Percentiles rank a stretch among this genome's conserved stretches.
phyloP scores from a whole-genome alignment of 805 yeast species.

The Cyberlindnera mrakii region DNA sequence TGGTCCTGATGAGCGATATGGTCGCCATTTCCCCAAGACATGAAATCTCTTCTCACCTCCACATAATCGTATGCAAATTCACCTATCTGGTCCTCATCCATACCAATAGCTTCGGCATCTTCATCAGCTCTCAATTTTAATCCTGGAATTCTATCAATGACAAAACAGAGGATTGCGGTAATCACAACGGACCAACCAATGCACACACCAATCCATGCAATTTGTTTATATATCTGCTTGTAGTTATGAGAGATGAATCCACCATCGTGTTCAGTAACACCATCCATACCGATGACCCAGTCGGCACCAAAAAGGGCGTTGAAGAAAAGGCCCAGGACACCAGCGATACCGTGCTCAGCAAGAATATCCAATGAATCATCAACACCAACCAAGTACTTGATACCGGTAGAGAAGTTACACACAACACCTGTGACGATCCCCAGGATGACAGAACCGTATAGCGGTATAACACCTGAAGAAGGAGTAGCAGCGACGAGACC shows the following conservation, averaged over 20 bases:
- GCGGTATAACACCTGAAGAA: constrained; percentile 81
- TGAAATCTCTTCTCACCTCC: constrained; percentile 89
- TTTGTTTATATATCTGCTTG: constrained; percentile 85
- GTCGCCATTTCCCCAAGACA: constrained; percentile 35
- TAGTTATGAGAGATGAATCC: constrained; percentile 92
- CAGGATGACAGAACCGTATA: constrained; percentile 84
- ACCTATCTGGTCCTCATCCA: constrained; percentile 96
- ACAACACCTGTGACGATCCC: constrained; percentile 77
- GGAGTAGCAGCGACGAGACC: constrained; percentile 98
- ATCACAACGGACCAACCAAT: constrained; percentile 70
- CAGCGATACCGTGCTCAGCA: constrained; percentile 99
- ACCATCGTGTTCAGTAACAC: constrained; percentile 75
- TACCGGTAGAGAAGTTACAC: constrained; percentile 86
- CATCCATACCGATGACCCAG: constrained; percentile 88
- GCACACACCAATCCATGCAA: constrained; percentile 74
- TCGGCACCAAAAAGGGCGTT: constrained; percentile 84
- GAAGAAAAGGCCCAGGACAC: constrained; percentile 83
- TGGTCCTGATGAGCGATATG: not conserved
- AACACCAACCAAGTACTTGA: constrained; percentile 72
- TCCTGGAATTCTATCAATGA: constrained; percentile 74
- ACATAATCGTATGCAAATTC: constrained; percentile 99
- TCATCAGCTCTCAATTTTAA: constrained; percentile 74
- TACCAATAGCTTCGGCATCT: constrained; percentile 80
- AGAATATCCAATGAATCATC: constrained; percentile 93
- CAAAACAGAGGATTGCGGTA: constrained; percentile 70